These are phyloP conservation scores for Rhodotorula sp. DNA, from an alignment of 1,284 basidiomycete genomes.

Conservation along the genomic window DNA sequence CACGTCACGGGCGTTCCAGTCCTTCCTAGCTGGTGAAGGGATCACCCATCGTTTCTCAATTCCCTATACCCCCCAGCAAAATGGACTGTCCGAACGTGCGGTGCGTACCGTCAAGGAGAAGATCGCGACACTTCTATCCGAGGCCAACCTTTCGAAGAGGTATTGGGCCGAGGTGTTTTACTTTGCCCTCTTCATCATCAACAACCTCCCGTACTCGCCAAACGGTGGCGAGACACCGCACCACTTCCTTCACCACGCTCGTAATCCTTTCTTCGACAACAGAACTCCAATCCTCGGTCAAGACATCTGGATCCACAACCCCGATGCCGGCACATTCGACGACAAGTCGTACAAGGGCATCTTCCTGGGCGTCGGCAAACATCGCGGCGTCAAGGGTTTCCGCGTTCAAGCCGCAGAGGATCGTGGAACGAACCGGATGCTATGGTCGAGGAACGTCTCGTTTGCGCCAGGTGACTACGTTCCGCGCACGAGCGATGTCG, in stretches of 20 bases:
- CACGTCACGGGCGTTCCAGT: neutral
- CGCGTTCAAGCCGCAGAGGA: too few species aligned
- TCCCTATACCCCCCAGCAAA: conserved; percentile 50
- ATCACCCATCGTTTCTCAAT: conserved; percentile 45
- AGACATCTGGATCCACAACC: neutral
- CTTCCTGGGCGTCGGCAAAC: neutral
- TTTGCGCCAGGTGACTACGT: too few species aligned
- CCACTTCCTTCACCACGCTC: neutral
- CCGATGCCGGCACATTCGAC: neutral
- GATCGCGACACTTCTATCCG: conserved; percentile 44
- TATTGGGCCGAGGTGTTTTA: conserved; percentile 49
- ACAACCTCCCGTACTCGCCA: neutral
- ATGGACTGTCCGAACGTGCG: conserved; percentile 46
- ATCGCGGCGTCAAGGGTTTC: too few species aligned
- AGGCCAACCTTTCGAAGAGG: conserved; percentile 41
- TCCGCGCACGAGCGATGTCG: too few species aligned
- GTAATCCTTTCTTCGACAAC: neutral
- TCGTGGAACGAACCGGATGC: too few species aligned
- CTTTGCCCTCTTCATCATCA: conserved; percentile 4
- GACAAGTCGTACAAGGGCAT: neutral
- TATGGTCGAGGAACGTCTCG: too few species aligned
- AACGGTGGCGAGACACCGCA: neutral
- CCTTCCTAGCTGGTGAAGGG: conserved; percentile 39
- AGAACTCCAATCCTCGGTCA: neutral
- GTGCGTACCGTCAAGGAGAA: conserved; percentile 45